phyloP scores from a whole-genome alignment of 2,329 filamentous ascomycete genomes.

The Zasmidium citrigriseum region DNA sequence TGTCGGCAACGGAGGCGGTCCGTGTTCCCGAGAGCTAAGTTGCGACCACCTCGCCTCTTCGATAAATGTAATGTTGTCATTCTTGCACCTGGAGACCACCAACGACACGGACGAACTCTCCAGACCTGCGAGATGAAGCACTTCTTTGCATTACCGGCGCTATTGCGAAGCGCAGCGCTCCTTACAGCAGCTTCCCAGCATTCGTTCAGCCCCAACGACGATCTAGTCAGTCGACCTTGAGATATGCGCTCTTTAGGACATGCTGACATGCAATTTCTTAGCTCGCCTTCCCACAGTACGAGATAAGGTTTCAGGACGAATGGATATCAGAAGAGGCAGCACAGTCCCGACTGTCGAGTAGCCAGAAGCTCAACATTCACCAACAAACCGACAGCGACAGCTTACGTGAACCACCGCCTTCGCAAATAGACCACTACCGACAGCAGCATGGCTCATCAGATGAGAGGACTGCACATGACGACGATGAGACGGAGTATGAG shows the following conservation, averaged over 20 bases:
- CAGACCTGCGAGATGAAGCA: too few relatives aligned
- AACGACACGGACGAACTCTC: background rate
- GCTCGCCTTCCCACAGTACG: constrained; percentile 81
- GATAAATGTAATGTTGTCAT: too few relatives aligned
- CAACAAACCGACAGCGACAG: background rate
- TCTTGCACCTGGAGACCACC: background rate
- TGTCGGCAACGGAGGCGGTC: too few relatives aligned
- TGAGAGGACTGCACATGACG: constrained; percentile 13
- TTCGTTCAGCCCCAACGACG: constrained; percentile 60
- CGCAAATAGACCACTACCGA: constrained; percentile 25
- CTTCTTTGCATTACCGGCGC: constrained; percentile 50
- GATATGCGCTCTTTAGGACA: constrained; percentile 64
- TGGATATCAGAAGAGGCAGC: constrained; percentile 73
- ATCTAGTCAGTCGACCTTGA: background rate
- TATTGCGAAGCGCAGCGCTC: constrained; percentile 51
- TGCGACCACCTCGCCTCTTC: constrained; percentile 5
- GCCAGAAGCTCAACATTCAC: constrained; percentile 10
- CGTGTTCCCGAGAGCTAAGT: too few relatives aligned
- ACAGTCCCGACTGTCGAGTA: constrained; percentile 54
- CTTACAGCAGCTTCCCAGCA: constrained; percentile 49
- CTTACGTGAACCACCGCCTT: constrained; percentile 1
- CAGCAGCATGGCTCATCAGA: constrained; percentile 11
- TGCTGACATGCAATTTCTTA: constrained; percentile 42
- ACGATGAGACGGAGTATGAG: constrained; percentile 58
- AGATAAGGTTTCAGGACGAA: constrained; percentile 66